A percentile compares a stretch with the other conserved stretches of the same genome.
Conservation (phyloP, 495 filamentous ascomycete species). For the Penicillium desertorum region DNA sequence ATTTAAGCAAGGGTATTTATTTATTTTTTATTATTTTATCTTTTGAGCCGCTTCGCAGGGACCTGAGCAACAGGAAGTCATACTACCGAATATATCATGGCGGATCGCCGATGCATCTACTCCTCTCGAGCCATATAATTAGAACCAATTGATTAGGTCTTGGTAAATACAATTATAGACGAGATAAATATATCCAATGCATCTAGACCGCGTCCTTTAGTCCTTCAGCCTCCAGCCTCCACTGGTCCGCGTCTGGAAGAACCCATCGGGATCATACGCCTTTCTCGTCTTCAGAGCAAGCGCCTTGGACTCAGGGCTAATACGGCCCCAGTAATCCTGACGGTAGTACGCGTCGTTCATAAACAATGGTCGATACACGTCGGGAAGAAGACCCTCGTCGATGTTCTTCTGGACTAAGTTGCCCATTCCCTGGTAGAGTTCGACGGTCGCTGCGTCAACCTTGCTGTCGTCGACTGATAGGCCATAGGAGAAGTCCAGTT, state of each 20-base stretch:
- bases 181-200: background rate
- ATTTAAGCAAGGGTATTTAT: background rate
- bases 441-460: conserved; percentile 52
- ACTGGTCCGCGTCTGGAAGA: conserved; percentile 58
- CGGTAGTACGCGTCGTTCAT: conserved; percentile 59
- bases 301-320: conserved; percentile 47
- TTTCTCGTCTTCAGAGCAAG: conserved; percentile 40
- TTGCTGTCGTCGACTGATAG: conserved; percentile 41
- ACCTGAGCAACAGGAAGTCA: background rate
- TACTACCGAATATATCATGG: background rate
- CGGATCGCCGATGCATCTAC: conserved; percentile 6
- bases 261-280: conserved; percentile 55
- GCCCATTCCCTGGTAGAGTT: conserved; percentile 35
- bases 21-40: too few relatives aligned
- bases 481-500: conserved; percentile 55
- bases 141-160: background rate
- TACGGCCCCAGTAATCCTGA: conserved; percentile 59
- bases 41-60: conserved; percentile 4
- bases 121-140: background rate
- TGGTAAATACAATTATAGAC: conserved; percentile 6
- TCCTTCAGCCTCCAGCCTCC: conserved; percentile 46
- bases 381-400: conserved; percentile 43
- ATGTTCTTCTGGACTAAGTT: conserved; percentile 40
- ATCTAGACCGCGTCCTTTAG: conserved; percentile 9
- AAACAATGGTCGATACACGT: conserved; percentile 58